Conservation (phyloP, 345 rosid genomes). For the Eutrema japonicum region DNA sequence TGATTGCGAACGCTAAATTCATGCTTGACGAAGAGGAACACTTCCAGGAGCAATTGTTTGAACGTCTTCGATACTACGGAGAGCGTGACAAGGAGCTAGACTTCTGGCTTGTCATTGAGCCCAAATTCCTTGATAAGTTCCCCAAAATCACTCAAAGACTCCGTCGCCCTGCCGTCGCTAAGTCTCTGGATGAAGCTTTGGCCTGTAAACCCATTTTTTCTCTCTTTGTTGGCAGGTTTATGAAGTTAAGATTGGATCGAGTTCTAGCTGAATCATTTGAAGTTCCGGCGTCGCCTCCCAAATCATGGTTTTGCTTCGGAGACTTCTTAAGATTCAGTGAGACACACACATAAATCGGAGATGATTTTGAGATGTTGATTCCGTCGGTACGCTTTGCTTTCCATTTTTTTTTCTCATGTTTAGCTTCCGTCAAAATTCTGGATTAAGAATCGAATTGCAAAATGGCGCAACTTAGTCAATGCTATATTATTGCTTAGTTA, state of each 20-base stretch:
- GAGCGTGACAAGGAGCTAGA: constrained; percentile 72
- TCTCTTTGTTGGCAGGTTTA: constrained; percentile 59
- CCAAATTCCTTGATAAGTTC: constrained; percentile 84
- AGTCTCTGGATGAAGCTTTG: too few relatives aligned
- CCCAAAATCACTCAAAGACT: constrained; percentile 79
- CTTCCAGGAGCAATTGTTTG: constrained; percentile 79
- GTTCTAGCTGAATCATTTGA: constrained; percentile 78
- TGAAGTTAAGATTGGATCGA: constrained; percentile 95
- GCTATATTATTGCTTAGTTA: constrained; percentile 1
- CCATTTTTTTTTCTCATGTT: neutral
- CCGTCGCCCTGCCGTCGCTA: constrained; percentile 90
- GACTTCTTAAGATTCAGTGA: too few relatives aligned
- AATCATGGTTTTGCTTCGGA: too few relatives aligned
- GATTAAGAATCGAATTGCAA: neutral
- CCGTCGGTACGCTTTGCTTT: constrained; percentile 62
- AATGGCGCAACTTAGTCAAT: neutral
- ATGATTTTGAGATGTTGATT: too few relatives aligned
- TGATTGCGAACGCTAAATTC: constrained; percentile 91
- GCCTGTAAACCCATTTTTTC: constrained; percentile 47
- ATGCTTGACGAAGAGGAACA: constrained; percentile 99
- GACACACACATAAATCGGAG: too few relatives aligned
- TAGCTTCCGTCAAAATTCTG: neutral
- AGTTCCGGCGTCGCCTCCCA: constrained; percentile 17
- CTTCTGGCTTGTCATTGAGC: constrained; percentile 95
- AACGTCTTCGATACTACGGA: constrained; percentile 69